Evolutionary conservation across 176 grass and related monocot genomes (phyloP), one percentile per base, ranked within the genome.

Genomic region (Elaeis guineensis): DNA sequence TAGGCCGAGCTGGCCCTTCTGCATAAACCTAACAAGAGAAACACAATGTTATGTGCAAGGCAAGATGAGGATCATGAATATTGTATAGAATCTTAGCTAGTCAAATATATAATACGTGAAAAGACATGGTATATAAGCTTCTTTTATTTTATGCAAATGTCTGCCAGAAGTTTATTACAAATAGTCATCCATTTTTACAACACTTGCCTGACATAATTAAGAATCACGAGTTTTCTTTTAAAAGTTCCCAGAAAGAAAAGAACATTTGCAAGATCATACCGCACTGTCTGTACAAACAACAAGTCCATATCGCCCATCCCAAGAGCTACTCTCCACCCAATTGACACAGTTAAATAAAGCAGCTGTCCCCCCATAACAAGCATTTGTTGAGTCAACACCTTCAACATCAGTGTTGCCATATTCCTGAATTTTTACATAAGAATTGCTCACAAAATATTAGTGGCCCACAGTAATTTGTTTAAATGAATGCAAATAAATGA

Each of bases 261-360:
- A 44, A 44, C 35, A 44, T 12, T 44, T 44, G 9, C 8, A 44
- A 44, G 35, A 44, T 44, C 83, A 67, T 69, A 98, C 93, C 70
- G 87, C 87, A 75, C 87, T 98, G 69, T 98, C 93, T 64, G 93
- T 89, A 76, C 93, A 98, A 72, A 98, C 88, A 77, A 89, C 93
- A 57, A 98, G 88, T 17, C 93, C 93, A 48, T 83, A 89, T 8
- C 93, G 93, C 1, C 88, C 93, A 67, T 98, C 88, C 88, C 88
- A 98, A 52, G 84, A 98, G 54, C 28, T 89, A 75, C 93, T 98
- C 75, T 98, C 88, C 5, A 98, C 93, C 93, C 88, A 98, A 58
- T 92, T 98, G 23, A 91, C 84, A 70, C 93, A 98, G 52, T 98
- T 98, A 52, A 92, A 81, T 55, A 98, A 70, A 18, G 93, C 88